Evolutionary conservation across 1,284 basidiomycete genomes (phyloP).

Genomic region (Ceraceosorus guamensis): DNA sequence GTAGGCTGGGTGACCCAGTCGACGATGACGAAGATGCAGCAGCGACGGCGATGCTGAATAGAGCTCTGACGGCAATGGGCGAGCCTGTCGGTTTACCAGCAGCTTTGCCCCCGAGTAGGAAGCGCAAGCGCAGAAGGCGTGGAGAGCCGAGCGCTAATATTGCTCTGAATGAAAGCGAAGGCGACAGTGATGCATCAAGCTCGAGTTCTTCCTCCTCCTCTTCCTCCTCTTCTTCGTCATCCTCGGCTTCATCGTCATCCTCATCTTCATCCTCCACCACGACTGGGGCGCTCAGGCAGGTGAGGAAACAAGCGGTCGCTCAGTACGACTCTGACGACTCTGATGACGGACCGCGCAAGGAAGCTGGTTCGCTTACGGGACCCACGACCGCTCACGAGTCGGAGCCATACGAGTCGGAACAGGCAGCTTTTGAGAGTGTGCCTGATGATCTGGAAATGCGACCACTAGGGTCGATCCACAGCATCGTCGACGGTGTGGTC

Average conservation of each 20-base stretch:
- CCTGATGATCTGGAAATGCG: conserved; percentile 18
- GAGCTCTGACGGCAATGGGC: neutral
- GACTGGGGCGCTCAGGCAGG: neutral
- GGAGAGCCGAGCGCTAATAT: no score
- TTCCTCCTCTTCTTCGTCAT: neutral
- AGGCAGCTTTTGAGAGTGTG: conserved; percentile 15
- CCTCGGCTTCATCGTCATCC: no score
- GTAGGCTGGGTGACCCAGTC: neutral
- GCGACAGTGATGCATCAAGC: no score
- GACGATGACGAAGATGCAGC: conserved; percentile 4
- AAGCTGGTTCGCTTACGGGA: conserved; percentile 5
- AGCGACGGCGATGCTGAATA: neutral
- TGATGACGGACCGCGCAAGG: conserved; percentile 24
- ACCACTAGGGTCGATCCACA: conserved; percentile 34
- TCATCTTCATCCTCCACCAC: no score
- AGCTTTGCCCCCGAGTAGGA: conserved; percentile 11
- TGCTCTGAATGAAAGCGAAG: conserved; percentile 6
- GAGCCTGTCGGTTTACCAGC: neutral
- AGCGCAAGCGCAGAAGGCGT: no score
- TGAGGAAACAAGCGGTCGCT: neutral
- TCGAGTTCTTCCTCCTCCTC: conserved; percentile 1
- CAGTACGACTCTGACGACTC: conserved; percentile 12
- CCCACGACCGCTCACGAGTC: conserved; percentile 41
- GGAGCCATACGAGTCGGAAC: conserved; percentile 19
- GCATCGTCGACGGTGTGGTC: conserved; percentile 41